Conservation (phyloP, 805 yeast genomes). For the Myxozyma monticola region DNA sequence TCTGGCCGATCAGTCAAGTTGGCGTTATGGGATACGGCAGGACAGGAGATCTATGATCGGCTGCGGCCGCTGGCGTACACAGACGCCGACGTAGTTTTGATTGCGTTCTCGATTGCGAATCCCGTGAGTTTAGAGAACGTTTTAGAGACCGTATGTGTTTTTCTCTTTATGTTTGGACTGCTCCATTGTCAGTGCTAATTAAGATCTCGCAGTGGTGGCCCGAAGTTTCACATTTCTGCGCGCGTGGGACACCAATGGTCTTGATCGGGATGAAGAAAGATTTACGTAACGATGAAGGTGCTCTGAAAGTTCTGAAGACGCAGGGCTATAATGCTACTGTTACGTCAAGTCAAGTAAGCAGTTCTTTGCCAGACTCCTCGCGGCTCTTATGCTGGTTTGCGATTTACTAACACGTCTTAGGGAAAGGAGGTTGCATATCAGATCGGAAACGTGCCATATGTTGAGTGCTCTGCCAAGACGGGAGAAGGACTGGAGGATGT, state of each 20-base stretch:
- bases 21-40: constrained; percentile 88
- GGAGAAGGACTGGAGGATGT: constrained; percentile 66
- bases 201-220: constrained; percentile 63
- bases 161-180: not conserved
- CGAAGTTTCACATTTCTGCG: constrained; percentile 80
- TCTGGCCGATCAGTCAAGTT: constrained; percentile 59
- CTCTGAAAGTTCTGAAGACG: constrained; percentile 30
- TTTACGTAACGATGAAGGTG: constrained; percentile 40
- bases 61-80: constrained; percentile 77
- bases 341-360: constrained; percentile 39
- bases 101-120: constrained; percentile 73
- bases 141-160: constrained; percentile 45
- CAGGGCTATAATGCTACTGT: constrained; percentile 32
- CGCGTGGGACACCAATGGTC: constrained; percentile 64
- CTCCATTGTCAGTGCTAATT: not conserved
- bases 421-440: constrained; percentile 48
- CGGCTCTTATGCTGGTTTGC: not conserved
- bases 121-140: constrained; percentile 67
- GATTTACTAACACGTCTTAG: constrained; percentile 37
- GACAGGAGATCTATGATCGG: constrained; percentile 83
- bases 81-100: constrained; percentile 70
- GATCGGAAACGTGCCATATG: constrained; percentile 63
- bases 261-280: constrained; percentile 85
- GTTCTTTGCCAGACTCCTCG: not conserved
- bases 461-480: constrained; percentile 77